Base-by-base conservation (phyloP, 139 green algal genomes). In the Limnomonas spitsbergensis region DNA sequence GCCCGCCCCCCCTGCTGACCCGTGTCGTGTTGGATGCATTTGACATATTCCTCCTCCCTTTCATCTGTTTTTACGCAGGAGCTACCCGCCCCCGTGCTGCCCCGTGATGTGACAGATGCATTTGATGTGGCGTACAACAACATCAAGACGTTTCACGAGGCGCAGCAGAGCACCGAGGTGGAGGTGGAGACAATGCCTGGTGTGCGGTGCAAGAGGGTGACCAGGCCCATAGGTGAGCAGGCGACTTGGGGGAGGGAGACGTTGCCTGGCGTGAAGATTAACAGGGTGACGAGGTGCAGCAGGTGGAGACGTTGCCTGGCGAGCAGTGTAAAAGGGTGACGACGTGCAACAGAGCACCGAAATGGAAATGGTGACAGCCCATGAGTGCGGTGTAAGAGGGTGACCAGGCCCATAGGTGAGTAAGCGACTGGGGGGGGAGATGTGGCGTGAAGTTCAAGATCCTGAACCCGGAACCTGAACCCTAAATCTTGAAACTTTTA, bases 41-140 rank as follows among this genome's bases (percentile, higher is more conserved):
- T 61, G n/a, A n/a, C n/a, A n/a, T n/a, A n/a, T n/a, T n/a, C n/a
- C n/a, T n/a, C n/a, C n/a, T n/a, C n/a, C n/a, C n/a, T n/a, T n/a
- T n/a, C n/a, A n/a, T n/a, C n/a, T n/a, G n/a, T 61, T 14, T 20
- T 6, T 53, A 14, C 69, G 36, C 89, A 95, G 92, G 85, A 92
- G 29, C 74, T 98, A 0, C 90, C 93, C 0, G 89, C 89, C 29
- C 89, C 92, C 0, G 36, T 53, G 32, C 88, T 99, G 7, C 81
- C 88, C n/a, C 53, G 82, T 0, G 90, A 96, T 4, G 87, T 92
- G 4, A 84, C 67, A 0, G 82, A 70, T 0, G 94, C 96, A 0
- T 99, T 99, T 88, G 95, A 99, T 77, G 83, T 90, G 29, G 96
- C 96, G 0, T 98, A 93, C 80, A 75, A 89, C 67, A 99, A 99